Conservation (phyloP, 2,329 filamentous ascomycete genomes). For the Aspergillus brasiliensis region DNA sequence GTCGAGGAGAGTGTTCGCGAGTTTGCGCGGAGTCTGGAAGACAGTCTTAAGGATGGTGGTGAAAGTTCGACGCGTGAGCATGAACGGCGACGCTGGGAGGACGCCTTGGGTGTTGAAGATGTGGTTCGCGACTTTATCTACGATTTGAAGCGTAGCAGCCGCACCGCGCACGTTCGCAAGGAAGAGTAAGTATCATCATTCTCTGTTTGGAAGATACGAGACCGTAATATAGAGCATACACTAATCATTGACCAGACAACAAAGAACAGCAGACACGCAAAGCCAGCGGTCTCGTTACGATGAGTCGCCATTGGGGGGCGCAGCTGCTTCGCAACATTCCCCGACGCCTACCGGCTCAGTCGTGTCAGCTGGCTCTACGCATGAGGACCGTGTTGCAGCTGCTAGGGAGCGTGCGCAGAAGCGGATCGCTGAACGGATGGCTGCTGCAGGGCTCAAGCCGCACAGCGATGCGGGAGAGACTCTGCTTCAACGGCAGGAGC, state of each 20-base stretch:
- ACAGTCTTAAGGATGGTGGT: constrained; percentile 78
- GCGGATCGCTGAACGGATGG: constrained; percentile 93
- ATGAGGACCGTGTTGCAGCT: constrained; percentile 90
- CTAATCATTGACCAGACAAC: constrained; percentile 42
- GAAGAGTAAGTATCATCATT: constrained; percentile 53
- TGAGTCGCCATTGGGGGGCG: constrained; percentile 50
- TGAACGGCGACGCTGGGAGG: constrained; percentile 91
- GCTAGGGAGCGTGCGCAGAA: constrained; percentile 97
- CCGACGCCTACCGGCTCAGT: constrained; percentile 57
- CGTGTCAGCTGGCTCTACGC: constrained; percentile 83
- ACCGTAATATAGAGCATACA: constrained; percentile 5
- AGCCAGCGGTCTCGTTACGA: constrained; percentile 57
- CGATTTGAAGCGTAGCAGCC: constrained; percentile 84
- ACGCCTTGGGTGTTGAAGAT: constrained; percentile 92
- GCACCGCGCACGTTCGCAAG: constrained; percentile 69
- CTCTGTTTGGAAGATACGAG: background rate
- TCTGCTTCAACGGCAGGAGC: constrained; percentile 79
- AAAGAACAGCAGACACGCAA: constrained; percentile 54
- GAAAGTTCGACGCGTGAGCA: constrained; percentile 79
- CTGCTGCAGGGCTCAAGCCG: constrained; percentile 87
- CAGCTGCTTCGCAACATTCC: constrained; percentile 37
- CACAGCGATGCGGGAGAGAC: constrained; percentile 78
- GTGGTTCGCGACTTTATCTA: constrained; percentile 98
- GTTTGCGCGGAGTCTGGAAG: constrained; percentile 81
- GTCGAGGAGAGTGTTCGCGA: constrained; percentile 95